Base-by-base conservation (phyloP, 2,329 filamentous ascomycete species). In the Ustilaginoidea virens region DNA sequence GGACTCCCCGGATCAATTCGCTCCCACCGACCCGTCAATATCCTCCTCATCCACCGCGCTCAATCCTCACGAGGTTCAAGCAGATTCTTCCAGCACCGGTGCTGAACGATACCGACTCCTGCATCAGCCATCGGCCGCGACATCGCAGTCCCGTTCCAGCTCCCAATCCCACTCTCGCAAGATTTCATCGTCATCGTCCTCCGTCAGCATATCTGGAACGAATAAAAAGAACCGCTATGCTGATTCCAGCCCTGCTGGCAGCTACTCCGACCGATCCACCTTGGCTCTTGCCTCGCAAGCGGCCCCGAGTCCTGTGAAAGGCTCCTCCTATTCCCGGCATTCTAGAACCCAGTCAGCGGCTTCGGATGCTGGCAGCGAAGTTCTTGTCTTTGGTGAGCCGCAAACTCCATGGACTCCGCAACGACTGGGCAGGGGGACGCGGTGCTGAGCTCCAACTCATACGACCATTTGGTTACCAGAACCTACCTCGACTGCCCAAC, bases 251-350 rank as follows among this genome's bases (percentile, higher is more conserved):
- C 67, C 65, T 17, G 67, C 64, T 35, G 61, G 65, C 32, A 58
- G 60, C 36, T 61, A 68, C 47, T 61, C 66, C 36, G 69, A 72
- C 33, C 60, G 76, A 35, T 76, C 69, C 38, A 75, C 79, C 66
- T 34, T 40, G 31, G n/a, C 21, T 10, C 5, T 23, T 5, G 28
- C 25, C 12, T 70, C 74, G 22, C 63, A 70, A 33, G 61, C 65
- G 17, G 46, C 53, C 12, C 42, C 55, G 15, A 47, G 49, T 36
- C 51, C 61, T 9, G 42, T 62, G 31, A 59, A 48, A 33, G 54
- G 52, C 31, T 53, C 60, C 31, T 53, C 60, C 35, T 52, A 55
- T 36, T 49, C 55, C 28, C 51, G 55, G 38, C 46, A 56, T 42
- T 48, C 52, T 45, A 47, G 63, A 46, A 41, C 58, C 46, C 50